These are phyloP conservation scores for Hygrophorus russula DNA, from an alignment of 768 basidiomycete genomes.

Conservation along the genomic window DNA sequence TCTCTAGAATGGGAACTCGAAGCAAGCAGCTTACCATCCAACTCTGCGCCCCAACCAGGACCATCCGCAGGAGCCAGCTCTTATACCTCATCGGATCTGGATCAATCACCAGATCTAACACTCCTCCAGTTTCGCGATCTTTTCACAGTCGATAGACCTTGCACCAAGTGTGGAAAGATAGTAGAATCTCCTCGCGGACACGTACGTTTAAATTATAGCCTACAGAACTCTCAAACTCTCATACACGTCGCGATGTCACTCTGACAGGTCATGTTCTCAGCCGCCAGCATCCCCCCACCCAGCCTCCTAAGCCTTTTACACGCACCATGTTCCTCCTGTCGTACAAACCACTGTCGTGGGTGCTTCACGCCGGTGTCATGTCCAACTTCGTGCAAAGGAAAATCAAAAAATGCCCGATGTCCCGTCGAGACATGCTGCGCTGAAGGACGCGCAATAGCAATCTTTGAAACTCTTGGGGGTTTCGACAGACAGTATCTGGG, in stretches of 20 bases:
- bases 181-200: slow-evolving; percentile 30
- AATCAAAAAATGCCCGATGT: slow-evolving; percentile 21
- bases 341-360: slow-evolving; percentile 36
- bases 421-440: slow-evolving; percentile 31
- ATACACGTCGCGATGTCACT: background rate
- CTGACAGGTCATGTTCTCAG: slow-evolving; percentile 18
- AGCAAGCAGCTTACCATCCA: background rate
- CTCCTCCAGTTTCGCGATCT: slow-evolving; percentile 22
- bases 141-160: slow-evolving; percentile 24
- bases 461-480: slow-evolving; percentile 37
- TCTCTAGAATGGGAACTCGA: slow-evolving; percentile 26
- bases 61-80: background rate
- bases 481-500: slow-evolving; percentile 36
- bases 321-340: slow-evolving; percentile 29
- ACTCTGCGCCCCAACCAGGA: background rate
- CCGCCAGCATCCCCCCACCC: slow-evolving; percentile 14
- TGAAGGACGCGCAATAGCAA: slow-evolving; percentile 34
- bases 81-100: background rate
- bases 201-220: slow-evolving; percentile 19
- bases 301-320: slow-evolving; percentile 28
- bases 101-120: slow-evolving; percentile 18
- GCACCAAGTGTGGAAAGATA: slow-evolving; percentile 23
- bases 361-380: slow-evolving; percentile 32
- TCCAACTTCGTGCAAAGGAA: slow-evolving; percentile 29
- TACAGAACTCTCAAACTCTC: slow-evolving; percentile 1